Base-by-base conservation (phyloP, 148 eudicot species). In the Amaranthus palmeri region DNA sequence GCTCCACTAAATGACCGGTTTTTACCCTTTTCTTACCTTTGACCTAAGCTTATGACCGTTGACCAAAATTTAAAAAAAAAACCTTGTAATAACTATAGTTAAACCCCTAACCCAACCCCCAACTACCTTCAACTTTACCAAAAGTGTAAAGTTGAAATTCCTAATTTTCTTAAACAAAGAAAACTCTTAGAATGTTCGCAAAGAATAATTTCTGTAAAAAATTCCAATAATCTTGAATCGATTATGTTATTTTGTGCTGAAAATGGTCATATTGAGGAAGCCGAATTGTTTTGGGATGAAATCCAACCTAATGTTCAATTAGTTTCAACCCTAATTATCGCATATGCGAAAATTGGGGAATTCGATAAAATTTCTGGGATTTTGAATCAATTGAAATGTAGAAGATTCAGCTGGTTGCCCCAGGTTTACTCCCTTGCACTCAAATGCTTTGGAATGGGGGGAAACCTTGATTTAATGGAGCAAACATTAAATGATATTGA, bases 401-500 rank as follows among this genome's bases (percentile, higher is more conserved):
- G 84, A 79, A 73, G 73, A 67, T 79, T 80, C 70, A 59, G 75
- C 53, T 68, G 86, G 73, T 61, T 91, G 58, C 86, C 86, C 17
- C 79, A 76, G 67, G 73, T 79, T 61, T 91, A 81, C 73, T 70
- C 75, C 45, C 76, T 70, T 41, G 81, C 89, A 65, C 71, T 89
- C 64, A 81, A 81, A 69, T 83, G 86, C 67, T 89, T 95, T 70
- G 99, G 99, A 36, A 83, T 76, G 70, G 77, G 58, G 59, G 99
- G 93, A 11, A 75, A 83, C 69, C 89, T 95, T 67, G 80, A 84
- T 65, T 41, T 73, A 69, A 88, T 92, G 99, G 97, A 95, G 69
- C 54, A 44, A 18, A 72, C 87, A 36, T 56, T 92, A 54, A 82
- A 43, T 48, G 87, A 95, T 61, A 92, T 95, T n/a, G n/a, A n/a